Evolutionary conservation across 1,139 yeast species (phyloP), one percentile per base, ranked within the genome.

Genomic region (Diutina catenulata): DNA sequence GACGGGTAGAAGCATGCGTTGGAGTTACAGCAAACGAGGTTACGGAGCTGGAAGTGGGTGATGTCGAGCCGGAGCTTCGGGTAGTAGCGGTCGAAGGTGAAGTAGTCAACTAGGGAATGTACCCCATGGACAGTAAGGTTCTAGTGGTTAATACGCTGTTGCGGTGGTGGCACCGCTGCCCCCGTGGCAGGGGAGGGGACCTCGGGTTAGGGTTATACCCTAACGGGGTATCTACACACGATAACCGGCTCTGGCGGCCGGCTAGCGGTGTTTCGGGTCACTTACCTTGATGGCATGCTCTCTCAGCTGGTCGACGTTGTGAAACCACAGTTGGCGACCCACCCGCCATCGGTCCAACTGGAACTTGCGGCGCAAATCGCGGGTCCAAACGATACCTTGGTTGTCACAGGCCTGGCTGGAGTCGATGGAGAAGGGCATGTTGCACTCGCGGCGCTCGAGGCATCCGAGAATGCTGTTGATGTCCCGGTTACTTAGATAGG

Each of bases 11-110:
- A 65, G 14, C 64, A 56, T 5, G 70, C 70, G 32, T 55, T 56
- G 25, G 55, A 51, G 35, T 53, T 49, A 36, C 74, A 64, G 25
- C 72, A 60, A 4, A 75, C 67, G 40, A 74, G 55, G 44, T 72
- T 70, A 15, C 81, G 55, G 26, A 75, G 56, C 50, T 75, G 81
- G 52, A 74, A 73, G 53, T 76, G 81, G 21, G 72, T 67, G 13
- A 74, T 59, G 44, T 64, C 68, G 13, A 76, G 69, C 40, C 64
- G 64, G 14, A 76, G 60, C 39, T 52, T 52, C 37, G 68, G 57
- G 52, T 57, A 69, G 45, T 68, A 72, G 37, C 57, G 56, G 26
- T 61, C 53, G 45, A 69, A 72, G 39, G 52, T 49, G 48, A 55
- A 70, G 45, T 52, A 62, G 33, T 54, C 65, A 7, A 66, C 59